Evolutionary conservation across 2,329 filamentous ascomycete species (phyloP).

Genomic region (Alternaria viburni): DNA sequence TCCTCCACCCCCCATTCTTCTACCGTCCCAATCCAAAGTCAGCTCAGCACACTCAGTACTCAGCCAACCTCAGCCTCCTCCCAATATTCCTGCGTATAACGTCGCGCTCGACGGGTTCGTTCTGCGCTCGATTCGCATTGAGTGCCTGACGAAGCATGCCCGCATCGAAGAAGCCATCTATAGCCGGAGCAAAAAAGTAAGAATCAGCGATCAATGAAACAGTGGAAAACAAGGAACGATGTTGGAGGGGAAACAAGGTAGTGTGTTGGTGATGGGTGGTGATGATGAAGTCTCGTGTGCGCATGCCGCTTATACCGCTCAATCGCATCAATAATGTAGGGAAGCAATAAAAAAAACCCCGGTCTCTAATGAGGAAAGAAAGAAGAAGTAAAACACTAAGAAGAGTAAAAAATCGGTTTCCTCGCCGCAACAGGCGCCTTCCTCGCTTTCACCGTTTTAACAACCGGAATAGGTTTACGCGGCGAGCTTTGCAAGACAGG

Average conservation of each 20-base stretch:
- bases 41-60: constrained; percentile 59
- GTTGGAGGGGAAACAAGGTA: background rate
- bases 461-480: constrained; percentile 19
- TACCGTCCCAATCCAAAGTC: background rate
- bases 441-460: constrained; percentile 27
- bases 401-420: constrained; percentile 26
- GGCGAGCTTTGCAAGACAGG: constrained; percentile 40
- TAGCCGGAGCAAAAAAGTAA: constrained; percentile 35
- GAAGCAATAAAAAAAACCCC: background rate
- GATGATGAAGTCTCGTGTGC: constrained; percentile 3
- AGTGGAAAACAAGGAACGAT: too few species aligned
- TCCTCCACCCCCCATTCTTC: background rate
- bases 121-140: constrained; percentile 66
- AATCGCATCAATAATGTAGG: background rate
- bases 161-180: constrained; percentile 97
- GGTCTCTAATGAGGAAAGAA: background rate
- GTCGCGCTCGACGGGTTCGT: constrained; percentile 62
- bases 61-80: constrained; percentile 73
- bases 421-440: constrained; percentile 29
- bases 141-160: constrained; percentile 91
- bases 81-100: constrained; percentile 72
- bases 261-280: background rate
- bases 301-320: background rate
- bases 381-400: constrained; percentile 1
- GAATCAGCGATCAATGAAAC: constrained; percentile 12